Evolutionary conservation across 1,284 basidiomycete genomes (phyloP), one percentile per base, ranked within the genome.

Genomic region (Malassezia slooffiae): DNA sequence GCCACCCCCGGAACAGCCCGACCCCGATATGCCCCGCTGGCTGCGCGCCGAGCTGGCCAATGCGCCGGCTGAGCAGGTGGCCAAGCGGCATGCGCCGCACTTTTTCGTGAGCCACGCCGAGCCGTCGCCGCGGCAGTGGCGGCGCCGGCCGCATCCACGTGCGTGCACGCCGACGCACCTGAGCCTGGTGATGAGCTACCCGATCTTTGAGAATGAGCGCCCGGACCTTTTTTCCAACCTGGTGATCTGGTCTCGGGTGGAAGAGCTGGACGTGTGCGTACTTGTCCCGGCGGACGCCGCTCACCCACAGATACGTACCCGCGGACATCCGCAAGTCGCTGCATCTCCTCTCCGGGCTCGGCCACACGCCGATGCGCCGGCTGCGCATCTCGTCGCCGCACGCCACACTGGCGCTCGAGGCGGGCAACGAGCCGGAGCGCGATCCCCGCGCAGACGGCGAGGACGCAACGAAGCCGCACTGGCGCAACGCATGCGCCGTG

Each of bases 21-120:
- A 55, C n/a, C 45, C 50, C 32, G 59, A 60, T 35, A 58, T 66
- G 49, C 63, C 63, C 8, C 57, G 50, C n/a, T 66, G 63, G 63
- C 58, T 66, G n/a, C 43, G 53, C 19, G 49, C 51, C 13, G 63
- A 66, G 38, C 52, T 66, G 22, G 39, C 46, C 4, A 6, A 47
- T 31, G 47, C 52, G 15, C 52, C 52, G 3, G 44, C 54, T 3
- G 47, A 48, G 5, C 51, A 56, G 3, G 61, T 64, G 17, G 55
- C 55, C 9, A 50, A 54, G 26, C 45, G 44, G 2, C 60, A 66
- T 39, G 50, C 53, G 19, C 60, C 63, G 3, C 63, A 66, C 31
- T 47, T 66, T 19, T 37, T 50, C 7, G 41, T 32, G 20, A 34
- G 40, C 7, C 42, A 38, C 12, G 31, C 42, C 7, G 19, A 7